Evolutionary conservation across 148 eudicot genomes (phyloP), one percentile per base, ranked within the genome.

Genomic region (Persicaria tinctoria): DNA sequence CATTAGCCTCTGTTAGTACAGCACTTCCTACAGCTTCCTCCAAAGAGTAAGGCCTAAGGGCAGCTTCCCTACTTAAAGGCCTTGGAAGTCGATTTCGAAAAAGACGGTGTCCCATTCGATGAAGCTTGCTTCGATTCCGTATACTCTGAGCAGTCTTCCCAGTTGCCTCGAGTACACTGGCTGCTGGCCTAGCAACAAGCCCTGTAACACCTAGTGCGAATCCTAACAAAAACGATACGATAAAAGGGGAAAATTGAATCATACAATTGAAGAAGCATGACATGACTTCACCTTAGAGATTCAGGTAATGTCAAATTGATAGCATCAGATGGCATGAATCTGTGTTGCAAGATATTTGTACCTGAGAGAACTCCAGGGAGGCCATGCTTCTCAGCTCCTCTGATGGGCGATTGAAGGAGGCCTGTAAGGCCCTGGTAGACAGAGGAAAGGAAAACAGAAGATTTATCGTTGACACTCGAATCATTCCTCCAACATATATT

Each of bases 121-220:
- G 84, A 79, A 86, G 84, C 76, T 87, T 90, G 78, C 99, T 95
- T 20, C 97, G 88, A 51, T 92, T 95, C 80, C 97, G 85, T 71
- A 95, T 95, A 73, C 99, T 95, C 72, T 86, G 99, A 73, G 99
- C 99, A 73, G 99, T 90, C 84, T 83, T 95, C 32, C 93, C 97
- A 0, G 99, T 95, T 56, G 88, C 97, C 79, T 92, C 97, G 13
- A 95, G 92, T 68, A 95, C 91, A 81, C 99, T 95, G 5, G 99
- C 99, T 45, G 97, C 99, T 60, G 99, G 99, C 80, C 89, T 87
- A 50, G 97, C 97, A 74, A 95, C 96, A 70, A 95, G 96, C 62
- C 97, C 97, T 13, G 99, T 95, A 20, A 95, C 89, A 72, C 99
- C 99, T 14, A 92, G 80, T 8, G 96, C 99, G 74, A 95, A 79